Conservation (phyloP, 139 green algal species). For the Nannochloris sp. region DNA sequence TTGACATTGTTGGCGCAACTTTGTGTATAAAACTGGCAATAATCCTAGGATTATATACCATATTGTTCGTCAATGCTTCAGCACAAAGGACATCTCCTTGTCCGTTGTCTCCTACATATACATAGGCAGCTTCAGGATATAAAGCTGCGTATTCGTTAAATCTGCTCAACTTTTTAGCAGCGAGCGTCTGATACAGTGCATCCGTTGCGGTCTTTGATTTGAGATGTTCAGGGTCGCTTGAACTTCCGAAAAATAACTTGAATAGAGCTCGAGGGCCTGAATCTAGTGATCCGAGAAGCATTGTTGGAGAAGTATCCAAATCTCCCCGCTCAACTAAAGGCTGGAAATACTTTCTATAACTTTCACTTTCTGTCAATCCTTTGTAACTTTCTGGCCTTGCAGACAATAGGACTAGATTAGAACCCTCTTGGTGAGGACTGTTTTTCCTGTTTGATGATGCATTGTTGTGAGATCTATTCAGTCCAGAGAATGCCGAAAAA, state of each 20-base stretch:
- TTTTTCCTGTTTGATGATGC: neutral
- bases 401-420: constrained; percentile 50
- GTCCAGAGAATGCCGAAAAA: neutral
- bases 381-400: constrained; percentile 48
- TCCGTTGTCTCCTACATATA: constrained; percentile 57
- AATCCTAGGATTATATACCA: constrained; percentile 14
- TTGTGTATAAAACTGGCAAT: constrained; percentile 38
- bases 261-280: constrained; percentile 29
- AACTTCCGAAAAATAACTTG: neutral
- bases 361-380: constrained; percentile 31
- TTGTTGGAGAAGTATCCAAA: constrained; percentile 37
- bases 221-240: neutral
- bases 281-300: constrained; percentile 45
- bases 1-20: constrained; percentile 18
- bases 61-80: constrained; percentile 31
- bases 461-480: neutral
- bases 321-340: constrained; percentile 33
- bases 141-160: constrained; percentile 40
- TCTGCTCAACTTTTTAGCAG: constrained; percentile 38
- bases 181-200: constrained; percentile 36
- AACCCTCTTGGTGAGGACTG: constrained; percentile 28
- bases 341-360: constrained; percentile 40
- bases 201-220: neutral
- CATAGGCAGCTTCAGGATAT: constrained; percentile 50
- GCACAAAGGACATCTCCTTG: constrained; percentile 54